Conservation (phyloP, 1,284 basidiomycete genomes). For the Agroathelia rolfsii region DNA sequence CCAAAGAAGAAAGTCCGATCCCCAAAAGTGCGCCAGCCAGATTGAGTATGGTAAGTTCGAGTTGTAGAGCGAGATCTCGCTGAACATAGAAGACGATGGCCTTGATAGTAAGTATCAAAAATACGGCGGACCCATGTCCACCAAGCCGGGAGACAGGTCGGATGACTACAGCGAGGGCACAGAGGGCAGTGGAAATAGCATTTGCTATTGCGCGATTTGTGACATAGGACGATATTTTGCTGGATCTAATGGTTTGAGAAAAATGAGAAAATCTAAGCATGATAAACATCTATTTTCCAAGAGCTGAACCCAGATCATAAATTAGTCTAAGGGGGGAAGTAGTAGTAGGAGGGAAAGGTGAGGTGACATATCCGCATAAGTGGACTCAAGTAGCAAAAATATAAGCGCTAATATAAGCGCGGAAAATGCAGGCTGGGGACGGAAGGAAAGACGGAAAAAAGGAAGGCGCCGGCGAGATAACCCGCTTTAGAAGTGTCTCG, state of each 20-base stretch:
- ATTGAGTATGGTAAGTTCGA: conserved; percentile 36
- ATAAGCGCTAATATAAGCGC: no score
- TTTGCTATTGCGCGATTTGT: conserved; percentile 31
- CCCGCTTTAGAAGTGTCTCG: no score
- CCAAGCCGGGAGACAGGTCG: conserved; percentile 32
- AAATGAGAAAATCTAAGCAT: no score
- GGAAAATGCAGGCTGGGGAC: no score
- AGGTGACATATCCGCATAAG: no score
- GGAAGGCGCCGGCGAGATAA: conserved; percentile 26
- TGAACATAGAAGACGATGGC: conserved; percentile 40
- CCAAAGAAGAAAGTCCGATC: conserved; percentile 33
- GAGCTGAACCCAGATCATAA: no score
- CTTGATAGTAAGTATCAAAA: conserved; percentile 35
- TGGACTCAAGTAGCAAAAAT: no score
- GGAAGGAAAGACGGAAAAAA: conserved; percentile 18
- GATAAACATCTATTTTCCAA: no score
- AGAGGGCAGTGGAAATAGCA: conserved; percentile 35
- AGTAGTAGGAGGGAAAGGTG: no score
- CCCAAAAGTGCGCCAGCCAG: conserved; percentile 32
- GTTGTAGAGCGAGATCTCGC: conserved; percentile 36
- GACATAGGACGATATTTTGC: conserved; percentile 10
- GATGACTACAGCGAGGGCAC: conserved; percentile 29
- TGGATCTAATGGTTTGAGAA: neutral
- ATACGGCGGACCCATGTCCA: conserved; percentile 30
- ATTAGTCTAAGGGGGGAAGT: no score